Conservation (phyloP, 345 rosid genomes). For the Excoecaria agallocha region DNA sequence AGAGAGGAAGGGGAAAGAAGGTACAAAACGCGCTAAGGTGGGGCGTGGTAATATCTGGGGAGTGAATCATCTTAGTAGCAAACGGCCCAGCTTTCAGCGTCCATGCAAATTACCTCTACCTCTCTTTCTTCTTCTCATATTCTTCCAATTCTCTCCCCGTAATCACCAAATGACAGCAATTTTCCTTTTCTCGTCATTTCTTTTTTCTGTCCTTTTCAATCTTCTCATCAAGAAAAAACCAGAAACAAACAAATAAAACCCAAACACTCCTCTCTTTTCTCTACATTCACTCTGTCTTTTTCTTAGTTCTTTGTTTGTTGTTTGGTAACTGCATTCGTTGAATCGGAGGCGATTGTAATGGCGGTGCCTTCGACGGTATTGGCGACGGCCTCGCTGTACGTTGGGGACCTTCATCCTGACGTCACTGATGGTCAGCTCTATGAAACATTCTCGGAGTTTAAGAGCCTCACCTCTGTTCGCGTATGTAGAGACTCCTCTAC, state of each 20-base stretch:
- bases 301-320: not conserved
- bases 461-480: constrained; percentile 66
- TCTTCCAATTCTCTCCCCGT: not conserved
- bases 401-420: constrained; percentile 69
- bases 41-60: too few species aligned
- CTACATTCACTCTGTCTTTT: not conserved
- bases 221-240: not conserved
- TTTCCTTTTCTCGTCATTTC: not conserved
- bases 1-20: too few species aligned
- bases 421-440: constrained; percentile 50
- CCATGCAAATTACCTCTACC: constrained; percentile 45
- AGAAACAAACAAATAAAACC: not conserved
- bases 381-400: constrained; percentile 54
- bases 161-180: not conserved
- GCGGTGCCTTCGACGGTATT: constrained; percentile 43
- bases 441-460: constrained; percentile 55
- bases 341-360: constrained; percentile 26
- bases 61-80: constrained; percentile 11
- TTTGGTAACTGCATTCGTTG: constrained; percentile 15
- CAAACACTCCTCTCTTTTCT: constrained; percentile 8
- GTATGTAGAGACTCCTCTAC: constrained; percentile 57
- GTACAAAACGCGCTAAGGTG: too few species aligned
- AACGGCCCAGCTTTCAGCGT: constrained; percentile 30
- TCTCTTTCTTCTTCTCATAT: not conserved
- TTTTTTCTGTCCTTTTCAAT: not conserved